Conservation (phyloP, 768 basidiomycete species). For the Termitomyces sp. region DNA sequence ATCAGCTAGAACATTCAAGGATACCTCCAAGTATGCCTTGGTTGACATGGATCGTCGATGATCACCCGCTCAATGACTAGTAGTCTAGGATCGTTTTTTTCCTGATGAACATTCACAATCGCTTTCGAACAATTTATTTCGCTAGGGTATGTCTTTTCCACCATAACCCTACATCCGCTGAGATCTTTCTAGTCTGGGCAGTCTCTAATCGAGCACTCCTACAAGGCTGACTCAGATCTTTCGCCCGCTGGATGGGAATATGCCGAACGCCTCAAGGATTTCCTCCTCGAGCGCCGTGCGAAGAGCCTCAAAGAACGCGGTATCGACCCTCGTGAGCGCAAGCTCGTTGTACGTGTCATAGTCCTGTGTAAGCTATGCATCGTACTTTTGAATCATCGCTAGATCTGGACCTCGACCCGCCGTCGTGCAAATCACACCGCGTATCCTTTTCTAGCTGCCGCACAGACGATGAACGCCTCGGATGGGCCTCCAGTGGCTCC, state of each 20-base stretch:
- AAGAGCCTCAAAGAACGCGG: conserved; percentile 73
- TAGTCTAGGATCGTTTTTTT: conserved; percentile 96
- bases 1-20: conserved; percentile 68
- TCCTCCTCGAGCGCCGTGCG: conserved; percentile 78
- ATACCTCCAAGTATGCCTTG: conserved; percentile 64
- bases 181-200: conserved; percentile 77
- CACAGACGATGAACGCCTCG: conserved; percentile 15
- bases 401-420: conserved; percentile 98
- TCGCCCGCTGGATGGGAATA: conserved; percentile 97
- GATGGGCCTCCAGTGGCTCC: conserved; percentile 5
- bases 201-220: conserved; percentile 96
- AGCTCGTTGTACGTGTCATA: conserved; percentile 51
- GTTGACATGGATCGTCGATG: background rate
- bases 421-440: conserved; percentile 92
- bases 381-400: background rate
- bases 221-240: conserved; percentile 96
- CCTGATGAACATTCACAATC: conserved; percentile 98
- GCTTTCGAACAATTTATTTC: conserved; percentile 91
- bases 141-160: conserved; percentile 61
- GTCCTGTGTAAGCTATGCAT: background rate
- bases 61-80: conserved; percentile 2
- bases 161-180: background rate
- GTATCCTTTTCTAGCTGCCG: conserved; percentile 76
- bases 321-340: conserved; percentile 50
- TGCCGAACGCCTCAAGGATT: conserved; percentile 82